Evolutionary conservation across 2,329 filamentous ascomycete species (phyloP), one percentile per base, ranked within the genome.

Genomic region (Trichothecium sympodiale): DNA sequence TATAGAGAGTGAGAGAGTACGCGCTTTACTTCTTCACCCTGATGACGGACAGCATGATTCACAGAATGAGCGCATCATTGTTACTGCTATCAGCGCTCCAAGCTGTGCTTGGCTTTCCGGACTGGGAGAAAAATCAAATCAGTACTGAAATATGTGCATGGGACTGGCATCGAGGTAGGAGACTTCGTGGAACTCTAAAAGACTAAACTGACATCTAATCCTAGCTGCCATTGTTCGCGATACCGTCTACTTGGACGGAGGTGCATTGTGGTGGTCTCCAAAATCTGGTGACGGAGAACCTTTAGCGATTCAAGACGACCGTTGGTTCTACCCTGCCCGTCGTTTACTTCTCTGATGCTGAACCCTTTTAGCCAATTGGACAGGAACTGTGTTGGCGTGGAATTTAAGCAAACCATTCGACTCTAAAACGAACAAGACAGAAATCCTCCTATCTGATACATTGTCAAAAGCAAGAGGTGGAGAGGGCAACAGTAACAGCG

Each of bases 211-310:
- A 55, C 42, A 26, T 23, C 29, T 10, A 25, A 13, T 26, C 34
- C 17, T 45, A 79, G 77, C 66, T 41, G 67, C 69, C 27, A 55
- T 77, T 3, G 55, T 82, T 26, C 67, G 67, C 29, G 75, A 83
- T 45, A 76, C 67, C 2, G 56, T 81, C 13, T 83, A 80, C 47
- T 52, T 83, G 16, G 77, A 83, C 49, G 79, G 79, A 27, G 79
- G 79, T 4, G 42, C 50, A 29, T 51, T 79, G 9, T 62, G 42
- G 40, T 81, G 77, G 74, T 42, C 56, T 25, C 62, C 64, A 3
- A 66, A 65, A 9, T 45, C 71, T 34, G 51, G 59, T 3, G 60
- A 72, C 45, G 73, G 69, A 3, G 41, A 47, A n/a, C n/a, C n/a
- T n/a, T n/a, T n/a, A n/a, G n/a, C n/a, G n/a, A n/a, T n/a, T n/a